These are phyloP conservation scores for Rhizophagus prolifer DNA, from an alignment of 192 early-diverging fungal species.

Conservation along the genomic window DNA sequence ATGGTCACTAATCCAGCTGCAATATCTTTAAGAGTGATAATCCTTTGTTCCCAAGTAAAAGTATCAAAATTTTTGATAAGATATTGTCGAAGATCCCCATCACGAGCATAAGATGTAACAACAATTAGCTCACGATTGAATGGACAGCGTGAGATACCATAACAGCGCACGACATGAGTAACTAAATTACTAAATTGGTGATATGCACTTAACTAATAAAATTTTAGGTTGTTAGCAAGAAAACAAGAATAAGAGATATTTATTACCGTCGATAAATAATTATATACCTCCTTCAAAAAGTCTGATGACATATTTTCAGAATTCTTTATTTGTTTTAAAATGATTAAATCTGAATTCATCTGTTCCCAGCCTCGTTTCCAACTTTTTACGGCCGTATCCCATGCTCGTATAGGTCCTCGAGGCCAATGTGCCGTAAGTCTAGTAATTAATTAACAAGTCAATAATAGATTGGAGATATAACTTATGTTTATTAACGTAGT, in stretches of 20 bases:
- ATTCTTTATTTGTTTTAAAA: slow-evolving; percentile 5
- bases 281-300: background rate
- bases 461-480: background rate
- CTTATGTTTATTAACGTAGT: background rate
- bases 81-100: slow-evolving; percentile 12
- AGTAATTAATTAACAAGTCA: background rate
- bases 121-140: background rate
- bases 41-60: background rate
- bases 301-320: background rate
- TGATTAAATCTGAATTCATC: background rate
- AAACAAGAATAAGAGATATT: background rate
- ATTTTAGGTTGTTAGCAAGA: background rate
- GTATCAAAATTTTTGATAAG: background rate
- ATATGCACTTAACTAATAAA: slow-evolving; percentile 9
- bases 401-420: slow-evolving; percentile 4
- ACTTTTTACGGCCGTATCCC: background rate
- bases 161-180: background rate
- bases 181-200: background rate
- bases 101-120: background rate
- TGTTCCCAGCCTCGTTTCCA: background rate
- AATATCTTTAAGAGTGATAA: slow-evolving; percentile 3
- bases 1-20: background rate
- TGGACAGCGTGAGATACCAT: background rate
- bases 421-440: background rate
- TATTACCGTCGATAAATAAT: background rate